phyloP scores from a whole-genome alignment of 2,329 filamentous ascomycete genomes.

The Colletotrichum tabaci region DNA sequence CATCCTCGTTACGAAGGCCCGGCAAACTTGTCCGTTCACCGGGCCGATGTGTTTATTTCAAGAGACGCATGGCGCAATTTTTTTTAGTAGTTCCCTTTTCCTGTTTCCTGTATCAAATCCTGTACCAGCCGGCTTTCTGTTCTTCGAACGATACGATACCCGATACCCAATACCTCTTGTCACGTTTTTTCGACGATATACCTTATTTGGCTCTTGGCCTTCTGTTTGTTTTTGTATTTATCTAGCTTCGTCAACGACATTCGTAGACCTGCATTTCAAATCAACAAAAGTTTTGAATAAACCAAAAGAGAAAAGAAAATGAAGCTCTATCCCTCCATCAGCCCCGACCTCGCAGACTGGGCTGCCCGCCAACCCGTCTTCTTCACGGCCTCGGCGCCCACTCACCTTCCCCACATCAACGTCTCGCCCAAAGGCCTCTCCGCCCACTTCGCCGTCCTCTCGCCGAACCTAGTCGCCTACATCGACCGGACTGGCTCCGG shows the following conservation, averaged over 20 bases:
- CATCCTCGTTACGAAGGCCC: conserved; percentile 29
- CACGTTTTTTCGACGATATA: conserved; percentile 27
- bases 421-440: conserved; percentile 82
- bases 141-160: conserved; percentile 30
- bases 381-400: conserved; percentile 81
- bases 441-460: conserved; percentile 73
- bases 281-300: neutral
- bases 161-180: conserved; percentile 39
- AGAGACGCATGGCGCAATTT: conserved; percentile 3
- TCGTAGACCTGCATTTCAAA: neutral
- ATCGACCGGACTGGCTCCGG: conserved; percentile 83
- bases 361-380: conserved; percentile 79
- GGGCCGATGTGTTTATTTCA: conserved; percentile 20
- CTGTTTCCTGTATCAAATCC: conserved; percentile 29
- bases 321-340: conserved; percentile 72
- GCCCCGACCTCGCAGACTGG: conserved; percentile 72
- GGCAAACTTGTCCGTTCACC: conserved; percentile 8
- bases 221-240: conserved; percentile 7
- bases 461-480: conserved; percentile 74
- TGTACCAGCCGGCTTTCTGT: conserved; percentile 32
- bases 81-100: neutral
- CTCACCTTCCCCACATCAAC: conserved; percentile 79
- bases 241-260: neutral
- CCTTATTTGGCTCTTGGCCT: neutral
- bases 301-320: conserved; percentile 55